Conservation (phyloP, 2,329 filamentous ascomycete genomes). For the Monosporascus sp. region DNA sequence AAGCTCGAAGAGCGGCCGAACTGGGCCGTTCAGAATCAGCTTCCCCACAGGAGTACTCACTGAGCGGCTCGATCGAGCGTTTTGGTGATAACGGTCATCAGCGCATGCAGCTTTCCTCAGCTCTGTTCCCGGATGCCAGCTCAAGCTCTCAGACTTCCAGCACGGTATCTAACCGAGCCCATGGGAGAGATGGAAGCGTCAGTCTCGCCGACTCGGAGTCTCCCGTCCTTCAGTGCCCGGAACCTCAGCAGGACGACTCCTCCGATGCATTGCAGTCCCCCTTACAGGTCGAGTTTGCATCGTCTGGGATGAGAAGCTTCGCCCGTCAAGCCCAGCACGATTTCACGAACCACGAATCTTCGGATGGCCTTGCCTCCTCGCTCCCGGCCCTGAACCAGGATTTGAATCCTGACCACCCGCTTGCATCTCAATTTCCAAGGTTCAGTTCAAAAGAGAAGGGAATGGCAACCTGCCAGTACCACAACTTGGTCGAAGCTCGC, state of each 20-base stretch:
- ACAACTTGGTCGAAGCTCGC: not conserved
- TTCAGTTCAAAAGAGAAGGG: not conserved
- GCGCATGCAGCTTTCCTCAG: slow-evolving; percentile 31
- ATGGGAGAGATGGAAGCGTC: slow-evolving; percentile 8
- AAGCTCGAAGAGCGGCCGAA: slow-evolving; percentile 37
- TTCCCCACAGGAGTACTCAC: slow-evolving; percentile 19
- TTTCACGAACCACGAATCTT: slow-evolving; percentile 11
- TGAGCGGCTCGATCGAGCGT: slow-evolving; percentile 15
- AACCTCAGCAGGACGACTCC: slow-evolving; percentile 8
- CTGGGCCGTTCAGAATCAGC: slow-evolving; percentile 30
- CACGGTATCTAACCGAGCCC: slow-evolving; percentile 11
- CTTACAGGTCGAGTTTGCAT: slow-evolving; percentile 14
- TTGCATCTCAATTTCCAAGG: not conserved
- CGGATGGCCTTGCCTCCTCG: not conserved
- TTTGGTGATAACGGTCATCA: slow-evolving; percentile 25
- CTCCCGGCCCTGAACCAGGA: not conserved
- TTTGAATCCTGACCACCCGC: not conserved
- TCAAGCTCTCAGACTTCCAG: slow-evolving; percentile 15
- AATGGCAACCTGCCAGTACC: not conserved
- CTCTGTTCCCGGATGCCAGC: slow-evolving; percentile 26
- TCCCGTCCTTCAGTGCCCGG: slow-evolving; percentile 6
- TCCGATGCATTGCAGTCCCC: slow-evolving; percentile 19
- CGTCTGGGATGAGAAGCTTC: slow-evolving; percentile 3
- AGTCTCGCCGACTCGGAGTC: slow-evolving; percentile 10
- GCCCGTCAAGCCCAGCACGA: not conserved